Percentiles rank a stretch among this genome's conserved stretches.
Conservation (phyloP, 768 basidiomycete species). For the Leccinum imitatum region DNA sequence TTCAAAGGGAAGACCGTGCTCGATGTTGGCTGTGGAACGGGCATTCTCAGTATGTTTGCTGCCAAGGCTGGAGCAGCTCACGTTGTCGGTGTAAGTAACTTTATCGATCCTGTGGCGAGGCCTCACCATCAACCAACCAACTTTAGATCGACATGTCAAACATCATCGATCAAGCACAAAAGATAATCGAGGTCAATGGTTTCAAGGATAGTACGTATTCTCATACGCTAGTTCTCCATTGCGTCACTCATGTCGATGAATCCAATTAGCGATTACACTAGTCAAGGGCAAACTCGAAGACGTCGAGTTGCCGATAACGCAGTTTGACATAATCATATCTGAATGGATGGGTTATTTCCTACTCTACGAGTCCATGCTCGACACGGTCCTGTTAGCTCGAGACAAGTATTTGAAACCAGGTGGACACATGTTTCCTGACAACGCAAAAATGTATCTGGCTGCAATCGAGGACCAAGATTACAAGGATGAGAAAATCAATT, state of each 20-base stretch:
- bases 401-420: constrained; percentile 93
- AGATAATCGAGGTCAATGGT: constrained; percentile 94
- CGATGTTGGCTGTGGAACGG: constrained; percentile 98
- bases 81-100: constrained; percentile 78
- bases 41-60: constrained; percentile 97
- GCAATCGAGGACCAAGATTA: constrained; percentile 99
- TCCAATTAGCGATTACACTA: constrained; percentile 76
- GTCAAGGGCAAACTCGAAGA: constrained; percentile 99
- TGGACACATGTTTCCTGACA: constrained; percentile 96
- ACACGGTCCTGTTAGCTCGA: constrained; percentile 93
- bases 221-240: not conserved
- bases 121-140: constrained; percentile 15
- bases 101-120: constrained; percentile 4
- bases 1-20: constrained; percentile 97
- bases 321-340: constrained; percentile 98
- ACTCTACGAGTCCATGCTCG: constrained; percentile 98
- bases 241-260: constrained; percentile 5
- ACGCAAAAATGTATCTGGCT: constrained; percentile 86
- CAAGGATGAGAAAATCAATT: constrained; percentile 99
- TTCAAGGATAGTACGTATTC: constrained; percentile 83
- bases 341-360: constrained; percentile 99
- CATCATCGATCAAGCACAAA: constrained; percentile 98
- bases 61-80: constrained; percentile 93
- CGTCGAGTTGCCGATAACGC: constrained; percentile 76
- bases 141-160: constrained; percentile 98